These are phyloP conservation scores for Citrus trifoliata DNA, from an alignment of 345 rosid genomes.

Conservation along the genomic window DNA sequence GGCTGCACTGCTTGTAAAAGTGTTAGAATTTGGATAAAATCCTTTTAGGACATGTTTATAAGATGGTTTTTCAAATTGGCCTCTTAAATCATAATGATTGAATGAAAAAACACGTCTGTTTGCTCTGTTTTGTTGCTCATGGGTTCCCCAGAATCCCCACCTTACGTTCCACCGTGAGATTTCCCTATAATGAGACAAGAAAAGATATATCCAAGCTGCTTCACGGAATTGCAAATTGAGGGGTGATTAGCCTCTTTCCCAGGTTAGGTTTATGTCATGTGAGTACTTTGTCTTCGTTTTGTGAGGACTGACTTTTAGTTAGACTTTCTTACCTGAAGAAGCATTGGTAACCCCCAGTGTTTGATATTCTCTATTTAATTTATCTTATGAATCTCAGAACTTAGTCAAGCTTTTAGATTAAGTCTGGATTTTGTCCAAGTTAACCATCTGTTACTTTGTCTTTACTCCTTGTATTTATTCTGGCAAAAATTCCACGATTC, in stretches of 20 bases:
- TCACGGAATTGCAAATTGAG: neutral
- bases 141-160: too few relatives aligned
- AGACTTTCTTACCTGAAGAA: neutral
- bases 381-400: neutral
- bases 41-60: neutral
- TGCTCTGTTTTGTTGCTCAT: neutral
- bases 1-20: neutral
- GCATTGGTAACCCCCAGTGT: neutral
- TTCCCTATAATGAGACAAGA: neutral
- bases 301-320: neutral
- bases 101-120: neutral
- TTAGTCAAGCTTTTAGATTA: constrained; percentile 8
- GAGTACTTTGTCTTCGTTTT: neutral
- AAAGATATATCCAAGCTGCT: neutral
- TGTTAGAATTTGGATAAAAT: neutral
- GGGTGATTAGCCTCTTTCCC: neutral
- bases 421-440: neutral
- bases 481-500: neutral
- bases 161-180: neutral
- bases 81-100: neutral
- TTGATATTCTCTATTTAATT: neutral
- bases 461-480: neutral
- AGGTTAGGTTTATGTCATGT: neutral
- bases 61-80: neutral
- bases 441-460: neutral